Percentiles rank a stretch among this genome's conserved stretches.
Evolutionary conservation across 208 protist species (phyloP).

Genomic region (Crithidia bombi): DNA sequence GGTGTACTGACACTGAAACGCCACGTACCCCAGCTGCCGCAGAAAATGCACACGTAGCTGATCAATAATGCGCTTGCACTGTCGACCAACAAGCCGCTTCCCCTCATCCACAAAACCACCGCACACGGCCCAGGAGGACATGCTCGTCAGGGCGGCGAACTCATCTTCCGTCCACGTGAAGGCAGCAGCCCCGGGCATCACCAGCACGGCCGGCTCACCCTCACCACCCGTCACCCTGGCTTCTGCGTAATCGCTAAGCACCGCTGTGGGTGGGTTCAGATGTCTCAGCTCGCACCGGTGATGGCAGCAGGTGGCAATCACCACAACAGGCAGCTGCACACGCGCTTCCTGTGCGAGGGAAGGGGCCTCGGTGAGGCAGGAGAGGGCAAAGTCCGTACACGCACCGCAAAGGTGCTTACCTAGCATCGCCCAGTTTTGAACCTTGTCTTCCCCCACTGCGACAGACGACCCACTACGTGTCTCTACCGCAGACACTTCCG

Average conservation of each 20-base stretch:
- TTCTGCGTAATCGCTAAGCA: too few relatives aligned
- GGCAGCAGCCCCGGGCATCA: slow-evolving; percentile 47
- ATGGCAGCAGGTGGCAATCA: slow-evolving; percentile 83
- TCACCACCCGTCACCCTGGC: background rate
- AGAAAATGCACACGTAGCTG: slow-evolving; percentile 61
- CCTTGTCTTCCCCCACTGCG: background rate
- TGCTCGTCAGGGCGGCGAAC: slow-evolving; percentile 67
- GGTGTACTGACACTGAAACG: slow-evolving; percentile 59
- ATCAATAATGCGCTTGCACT: slow-evolving; percentile 79
- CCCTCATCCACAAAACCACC: slow-evolving; percentile 51
- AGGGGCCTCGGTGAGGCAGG: slow-evolving; percentile 48
- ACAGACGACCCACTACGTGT: background rate
- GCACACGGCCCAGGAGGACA: slow-evolving; percentile 84
- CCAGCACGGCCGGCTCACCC: slow-evolving; percentile 6
- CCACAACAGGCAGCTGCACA: slow-evolving; percentile 40
- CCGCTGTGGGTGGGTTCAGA: slow-evolving; percentile 40
- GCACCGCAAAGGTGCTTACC: slow-evolving; percentile 84
- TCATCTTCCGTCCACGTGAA: slow-evolving; percentile 40
- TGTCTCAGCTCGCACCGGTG: slow-evolving; percentile 76
- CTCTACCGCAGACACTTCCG: background rate
- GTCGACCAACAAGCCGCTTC: slow-evolving; percentile 37
- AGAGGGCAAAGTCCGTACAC: slow-evolving; percentile 82
- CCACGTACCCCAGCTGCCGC: slow-evolving; percentile 51
- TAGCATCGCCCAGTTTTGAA: slow-evolving; percentile 50
- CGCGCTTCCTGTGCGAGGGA: slow-evolving; percentile 5